A percentile compares a stretch with the other conserved stretches of the same genome.
phyloP scores from a whole-genome alignment of 192 early-diverging fungal genomes.

The Coemansia sp. region DNA sequence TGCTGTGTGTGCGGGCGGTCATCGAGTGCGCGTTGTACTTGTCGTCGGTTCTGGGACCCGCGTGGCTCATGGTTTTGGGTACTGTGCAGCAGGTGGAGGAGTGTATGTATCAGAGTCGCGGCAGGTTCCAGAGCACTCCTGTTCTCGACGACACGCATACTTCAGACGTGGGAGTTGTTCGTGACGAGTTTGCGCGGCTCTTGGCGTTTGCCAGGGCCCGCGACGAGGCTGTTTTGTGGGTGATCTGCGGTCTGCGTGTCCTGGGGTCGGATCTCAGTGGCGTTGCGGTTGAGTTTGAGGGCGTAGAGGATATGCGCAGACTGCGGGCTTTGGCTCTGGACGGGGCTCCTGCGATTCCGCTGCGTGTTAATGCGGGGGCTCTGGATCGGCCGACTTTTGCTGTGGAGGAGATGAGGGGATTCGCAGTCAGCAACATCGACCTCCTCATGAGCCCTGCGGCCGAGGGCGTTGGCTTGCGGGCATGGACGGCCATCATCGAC shows the following conservation, averaged over 20 bases:
- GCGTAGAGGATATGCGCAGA: slow-evolving; percentile 20
- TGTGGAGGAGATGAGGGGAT: slow-evolving; percentile 25
- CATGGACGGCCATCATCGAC: slow-evolving; percentile 56
- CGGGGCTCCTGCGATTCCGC: slow-evolving; percentile 10
- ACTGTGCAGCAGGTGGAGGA: slow-evolving; percentile 87
- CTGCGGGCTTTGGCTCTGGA: background rate
- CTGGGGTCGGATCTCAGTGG: slow-evolving; percentile 34
- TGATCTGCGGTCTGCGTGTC: slow-evolving; percentile 28
- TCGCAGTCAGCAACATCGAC: slow-evolving; percentile 35
- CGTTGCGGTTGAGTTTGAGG: slow-evolving; percentile 7
- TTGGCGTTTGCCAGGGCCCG: slow-evolving; percentile 9
- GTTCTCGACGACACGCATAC: background rate
- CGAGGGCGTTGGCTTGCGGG: background rate
- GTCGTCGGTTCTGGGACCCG: slow-evolving; percentile 67
- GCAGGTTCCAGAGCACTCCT: background rate
- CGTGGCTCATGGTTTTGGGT: slow-evolving; percentile 87
- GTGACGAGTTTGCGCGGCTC: slow-evolving; percentile 19
- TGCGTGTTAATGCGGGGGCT: slow-evolving; percentile 49
- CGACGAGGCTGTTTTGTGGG: slow-evolving; percentile 24
- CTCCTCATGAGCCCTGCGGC: slow-evolving; percentile 18
- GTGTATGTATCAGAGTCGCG: slow-evolving; percentile 56
- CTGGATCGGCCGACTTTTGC: slow-evolving; percentile 42
- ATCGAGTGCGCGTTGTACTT: slow-evolving; percentile 72
- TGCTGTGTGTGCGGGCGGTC: slow-evolving; percentile 71
- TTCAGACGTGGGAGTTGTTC: slow-evolving; percentile 15